phyloP scores from a whole-genome alignment of 192 early-diverging fungal genomes.

The Coemansia sp. region DNA sequence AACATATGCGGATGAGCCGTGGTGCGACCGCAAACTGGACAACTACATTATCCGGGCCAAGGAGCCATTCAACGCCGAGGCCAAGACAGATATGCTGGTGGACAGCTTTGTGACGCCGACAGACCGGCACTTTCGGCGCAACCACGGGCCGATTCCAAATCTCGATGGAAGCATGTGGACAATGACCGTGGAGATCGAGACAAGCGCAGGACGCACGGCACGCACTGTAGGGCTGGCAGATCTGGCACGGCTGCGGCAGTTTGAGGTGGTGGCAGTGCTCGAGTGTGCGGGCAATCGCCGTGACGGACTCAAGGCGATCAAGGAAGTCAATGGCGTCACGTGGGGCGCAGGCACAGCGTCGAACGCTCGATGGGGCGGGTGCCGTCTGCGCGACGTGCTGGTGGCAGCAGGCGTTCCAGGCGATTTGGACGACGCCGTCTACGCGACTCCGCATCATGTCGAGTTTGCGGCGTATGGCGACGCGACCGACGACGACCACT shows the following conservation, averaged over 20 bases:
- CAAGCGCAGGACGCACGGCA: not conserved
- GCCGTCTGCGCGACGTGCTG: slow-evolving; percentile 73
- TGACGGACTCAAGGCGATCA: slow-evolving; percentile 73
- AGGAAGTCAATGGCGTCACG: slow-evolving; percentile 76
- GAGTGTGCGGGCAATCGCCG: slow-evolving; percentile 87
- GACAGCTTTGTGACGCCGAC: slow-evolving; percentile 75
- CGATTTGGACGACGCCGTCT: slow-evolving; percentile 51
- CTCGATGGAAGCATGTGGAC: slow-evolving; percentile 59
- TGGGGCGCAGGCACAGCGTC: slow-evolving; percentile 78
- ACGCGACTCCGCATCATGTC: slow-evolving; percentile 55
- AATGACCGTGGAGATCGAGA: slow-evolving; percentile 59
- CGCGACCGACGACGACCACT: slow-evolving; percentile 68
- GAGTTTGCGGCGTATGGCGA: slow-evolving; percentile 68
- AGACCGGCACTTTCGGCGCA: slow-evolving; percentile 76
- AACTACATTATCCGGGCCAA: slow-evolving; percentile 65
- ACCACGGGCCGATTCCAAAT: slow-evolving; percentile 86
- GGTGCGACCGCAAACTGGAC: slow-evolving; percentile 53
- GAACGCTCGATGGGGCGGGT: slow-evolving; percentile 80
- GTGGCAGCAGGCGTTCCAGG: slow-evolving; percentile 58
- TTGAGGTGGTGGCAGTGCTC: slow-evolving; percentile 63
- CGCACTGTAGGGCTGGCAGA: slow-evolving; percentile 55
- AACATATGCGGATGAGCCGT: slow-evolving; percentile 71
- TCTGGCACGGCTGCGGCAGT: slow-evolving; percentile 57
- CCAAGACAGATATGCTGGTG: slow-evolving; percentile 59
- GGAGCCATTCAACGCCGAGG: slow-evolving; percentile 87